Evolutionary conservation across 2,329 filamentous ascomycete species (phyloP), one percentile per base, ranked within the genome.

Genomic region (Penicillium polonicum): DNA sequence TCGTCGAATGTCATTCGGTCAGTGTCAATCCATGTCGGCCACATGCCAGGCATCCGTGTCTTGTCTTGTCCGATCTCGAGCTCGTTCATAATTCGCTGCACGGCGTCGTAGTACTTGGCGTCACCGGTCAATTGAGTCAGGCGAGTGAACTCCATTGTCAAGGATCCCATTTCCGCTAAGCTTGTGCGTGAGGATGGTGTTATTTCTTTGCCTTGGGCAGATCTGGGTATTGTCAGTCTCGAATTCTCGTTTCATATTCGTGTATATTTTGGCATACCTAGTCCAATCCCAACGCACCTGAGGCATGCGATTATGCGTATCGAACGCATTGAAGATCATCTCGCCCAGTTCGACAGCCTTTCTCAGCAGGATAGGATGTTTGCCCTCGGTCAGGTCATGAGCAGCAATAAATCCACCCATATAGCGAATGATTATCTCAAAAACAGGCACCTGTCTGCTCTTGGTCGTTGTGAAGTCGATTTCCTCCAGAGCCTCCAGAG

Each of bases 301-400:
- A 2, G 92, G 92, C 90, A 97, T 95, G 64, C 91, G 86, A 72
- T 97, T 97, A 1, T 91, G 91, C 1, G 93, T 97, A 73, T 96
- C 91, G 68, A 96, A 96, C 2, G 89, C 84, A 54, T 88, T 85
- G 79, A 92, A 91, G 17, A 96, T 79, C 63, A 96, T 83, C 64
- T 93, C 89, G 38, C 86, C 91, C 17, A 94, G 82, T 73, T 93
- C 88, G n/a, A 86, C 81, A 0, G 91, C 90, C 76, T 95, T 94
- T 59, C 86, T 82, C 21, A 95, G 80, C 15, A 96, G 79, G 31
- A 89, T 80, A 23, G 83, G 79, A 68, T 96, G 88, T 59, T 80
- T 80, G 2, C 83, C 86, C n/a, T 85, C 85, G 57, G 89, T 92
- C 55, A 97, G 80, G 75, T 97, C 93, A 72, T 93, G 95, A 15